Percentiles rank a stretch among this genome's conserved stretches.
Evolutionary conservation across 2,329 filamentous ascomycete genomes (phyloP).

Genomic region (Fusarium fracticaudum): DNA sequence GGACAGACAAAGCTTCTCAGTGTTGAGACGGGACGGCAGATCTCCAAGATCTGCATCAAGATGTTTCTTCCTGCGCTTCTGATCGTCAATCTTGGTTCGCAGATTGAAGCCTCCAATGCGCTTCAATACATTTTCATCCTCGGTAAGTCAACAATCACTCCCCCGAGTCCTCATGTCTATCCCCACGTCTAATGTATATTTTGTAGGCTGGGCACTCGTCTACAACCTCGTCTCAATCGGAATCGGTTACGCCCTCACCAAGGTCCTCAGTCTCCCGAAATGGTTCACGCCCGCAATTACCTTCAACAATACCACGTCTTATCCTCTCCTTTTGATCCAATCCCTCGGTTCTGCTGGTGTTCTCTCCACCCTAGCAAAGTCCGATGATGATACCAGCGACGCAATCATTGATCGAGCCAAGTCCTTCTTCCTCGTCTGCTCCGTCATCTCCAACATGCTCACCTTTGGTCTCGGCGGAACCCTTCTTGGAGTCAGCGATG

Average conservation of each 20-base stretch:
- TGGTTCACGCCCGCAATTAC: slow-evolving; percentile 28
- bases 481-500: slow-evolving; percentile 21
- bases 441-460: slow-evolving; percentile 31
- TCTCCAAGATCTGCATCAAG: slow-evolving; percentile 29
- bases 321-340: slow-evolving; percentile 23
- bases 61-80: slow-evolving; percentile 31
- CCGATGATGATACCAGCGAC: slow-evolving; percentile 15
- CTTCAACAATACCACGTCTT: slow-evolving; percentile 32
- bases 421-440: slow-evolving; percentile 29
- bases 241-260: slow-evolving; percentile 15
- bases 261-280: slow-evolving; percentile 17
- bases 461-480: slow-evolving; percentile 24
- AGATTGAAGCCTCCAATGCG: slow-evolving; percentile 23
- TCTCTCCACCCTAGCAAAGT: slow-evolving; percentile 19
- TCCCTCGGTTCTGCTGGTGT: slow-evolving; percentile 28
- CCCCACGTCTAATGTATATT: not conserved
- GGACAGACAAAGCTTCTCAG: slow-evolving; percentile 23
- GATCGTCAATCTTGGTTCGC: slow-evolving; percentile 22
- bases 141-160: not conserved
- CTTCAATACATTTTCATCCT: slow-evolving; percentile 14
- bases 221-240: slow-evolving; percentile 24
- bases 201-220: slow-evolving; percentile 18
- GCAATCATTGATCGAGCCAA: slow-evolving; percentile 23
- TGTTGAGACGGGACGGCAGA: slow-evolving; percentile 27
- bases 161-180: rapidly evolving